phyloP scores from a whole-genome alignment of 1,139 yeast species.

The Yamadazyma sp. region DNA sequence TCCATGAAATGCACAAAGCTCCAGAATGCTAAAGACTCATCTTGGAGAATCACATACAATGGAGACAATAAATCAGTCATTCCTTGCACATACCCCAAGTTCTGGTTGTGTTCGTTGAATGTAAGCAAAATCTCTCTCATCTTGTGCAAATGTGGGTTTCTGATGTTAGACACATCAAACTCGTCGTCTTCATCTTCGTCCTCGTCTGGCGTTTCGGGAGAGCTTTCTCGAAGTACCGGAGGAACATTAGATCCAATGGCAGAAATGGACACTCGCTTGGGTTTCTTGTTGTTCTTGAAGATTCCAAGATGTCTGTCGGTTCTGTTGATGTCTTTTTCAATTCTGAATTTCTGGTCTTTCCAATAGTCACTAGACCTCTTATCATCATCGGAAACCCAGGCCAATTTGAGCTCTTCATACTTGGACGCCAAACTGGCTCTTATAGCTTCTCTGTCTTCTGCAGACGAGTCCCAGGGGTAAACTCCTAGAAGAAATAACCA shows the following conservation, averaged over 20 bases:
- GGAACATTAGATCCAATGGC: constrained; percentile 21
- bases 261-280: constrained; percentile 15
- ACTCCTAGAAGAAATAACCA: constrained; percentile 87
- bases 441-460: constrained; percentile 63
- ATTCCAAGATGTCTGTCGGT: constrained; percentile 79
- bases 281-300: constrained; percentile 49
- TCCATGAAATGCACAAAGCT: constrained; percentile 88
- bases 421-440: constrained; percentile 57
- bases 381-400: constrained; percentile 63
- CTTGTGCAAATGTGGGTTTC: constrained; percentile 65
- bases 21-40: constrained; percentile 85
- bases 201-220: constrained; percentile 50
- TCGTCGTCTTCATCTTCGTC: constrained; percentile 53
- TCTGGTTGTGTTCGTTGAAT: constrained; percentile 78
- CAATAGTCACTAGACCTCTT: constrained; percentile 69
- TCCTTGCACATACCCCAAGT: constrained; percentile 95
- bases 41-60: constrained; percentile 71
- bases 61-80: constrained; percentile 95
- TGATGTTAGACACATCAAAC: constrained; percentile 49
- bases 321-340: constrained; percentile 90
- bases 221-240: constrained; percentile 26
- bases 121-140: constrained; percentile 81
- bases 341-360: constrained; percentile 84
- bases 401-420: constrained; percentile 63
- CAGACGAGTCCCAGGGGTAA: constrained; percentile 84